A percentile compares a stretch with the other conserved stretches of the same genome.
Conservation (phyloP, 768 basidiomycete species). For the Infundibulicybe gibba region DNA sequence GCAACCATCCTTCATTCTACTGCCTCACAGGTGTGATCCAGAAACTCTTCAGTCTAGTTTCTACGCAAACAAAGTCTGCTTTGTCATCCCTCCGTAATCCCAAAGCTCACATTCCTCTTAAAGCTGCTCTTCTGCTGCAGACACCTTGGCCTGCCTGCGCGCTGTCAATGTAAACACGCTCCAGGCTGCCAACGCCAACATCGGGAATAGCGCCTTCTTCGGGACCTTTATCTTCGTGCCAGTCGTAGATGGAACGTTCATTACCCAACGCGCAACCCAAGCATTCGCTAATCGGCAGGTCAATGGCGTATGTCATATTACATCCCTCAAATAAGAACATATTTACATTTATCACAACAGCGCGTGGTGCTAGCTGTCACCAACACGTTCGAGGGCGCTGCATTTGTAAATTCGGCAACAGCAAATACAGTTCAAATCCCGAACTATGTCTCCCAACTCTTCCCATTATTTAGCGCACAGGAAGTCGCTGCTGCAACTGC, state of each 20-base stretch:
- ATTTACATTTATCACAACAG: constrained; percentile 10
- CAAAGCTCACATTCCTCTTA: background rate
- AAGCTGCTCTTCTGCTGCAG: constrained; percentile 29
- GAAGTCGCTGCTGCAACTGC: constrained; percentile 19
- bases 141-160: constrained; percentile 39
- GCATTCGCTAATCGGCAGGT: constrained; percentile 29
- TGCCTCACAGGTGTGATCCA: constrained; percentile 8
- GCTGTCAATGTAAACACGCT: constrained; percentile 25
- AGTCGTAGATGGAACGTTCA: constrained; percentile 44
- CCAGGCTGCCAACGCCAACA: constrained; percentile 24
- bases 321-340: background rate
- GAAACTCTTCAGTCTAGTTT: constrained; percentile 27
- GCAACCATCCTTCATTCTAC: background rate
- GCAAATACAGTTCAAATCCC: constrained; percentile 19
- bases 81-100: background rate
- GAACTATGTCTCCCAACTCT: constrained; percentile 32
- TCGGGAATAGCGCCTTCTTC: constrained; percentile 28
- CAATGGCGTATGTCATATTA: constrained; percentile 34
- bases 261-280: constrained; percentile 34
- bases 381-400: constrained; percentile 33
- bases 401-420: constrained; percentile 30
- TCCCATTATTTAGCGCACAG: constrained; percentile 26
- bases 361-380: constrained; percentile 29
- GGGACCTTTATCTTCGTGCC: constrained; percentile 37
- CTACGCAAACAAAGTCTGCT: constrained; percentile 30